These are phyloP conservation scores for Ophiostoma sp. DNA, from an alignment of 2,329 filamentous ascomycete species.

Conservation along the genomic window DNA sequence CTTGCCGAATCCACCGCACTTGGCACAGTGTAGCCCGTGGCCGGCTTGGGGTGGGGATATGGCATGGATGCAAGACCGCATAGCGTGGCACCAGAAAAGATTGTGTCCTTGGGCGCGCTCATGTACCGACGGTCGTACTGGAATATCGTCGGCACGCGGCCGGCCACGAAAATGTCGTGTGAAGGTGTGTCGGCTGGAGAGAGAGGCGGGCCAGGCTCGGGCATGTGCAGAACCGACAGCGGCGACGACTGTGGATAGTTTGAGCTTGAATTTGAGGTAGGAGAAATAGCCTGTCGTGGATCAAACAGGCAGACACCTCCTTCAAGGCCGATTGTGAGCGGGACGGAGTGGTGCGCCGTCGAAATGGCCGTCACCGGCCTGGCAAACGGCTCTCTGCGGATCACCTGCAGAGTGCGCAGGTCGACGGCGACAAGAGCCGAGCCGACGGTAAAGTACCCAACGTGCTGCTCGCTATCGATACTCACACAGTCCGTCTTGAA, in stretches of 20 bases:
- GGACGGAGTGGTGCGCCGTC: conserved; percentile 57
- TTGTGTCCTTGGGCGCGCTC: conserved; percentile 67
- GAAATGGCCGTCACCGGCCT: conserved; percentile 82
- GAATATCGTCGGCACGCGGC: conserved; percentile 80
- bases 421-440: conserved; percentile 73
- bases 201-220: conserved; percentile 42
- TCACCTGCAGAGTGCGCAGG: conserved; percentile 62
- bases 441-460: conserved; percentile 75
- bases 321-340: conserved; percentile 79
- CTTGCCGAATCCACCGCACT: neutral
- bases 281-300: conserved; percentile 49
- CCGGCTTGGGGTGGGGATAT: conserved; percentile 52
- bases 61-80: conserved; percentile 67
- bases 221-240: conserved; percentile 74
- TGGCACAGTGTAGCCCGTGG: neutral
- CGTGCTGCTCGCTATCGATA: conserved; percentile 61
- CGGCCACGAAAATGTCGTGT: conserved; percentile 80
- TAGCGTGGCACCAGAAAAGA: conserved; percentile 77
- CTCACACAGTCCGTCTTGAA: conserved; percentile 68
- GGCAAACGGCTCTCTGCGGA: conserved; percentile 67
- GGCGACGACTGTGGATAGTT: conserved; percentile 72
- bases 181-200: conserved; percentile 47
- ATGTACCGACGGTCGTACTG: conserved; percentile 87
- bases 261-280: conserved; percentile 51
- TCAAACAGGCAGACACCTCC: conserved; percentile 80